A percentile compares a stretch with the other conserved stretches of the same genome.
Conservation (phyloP, 345 rosid genomes). For the Bruguiera sexangula region DNA sequence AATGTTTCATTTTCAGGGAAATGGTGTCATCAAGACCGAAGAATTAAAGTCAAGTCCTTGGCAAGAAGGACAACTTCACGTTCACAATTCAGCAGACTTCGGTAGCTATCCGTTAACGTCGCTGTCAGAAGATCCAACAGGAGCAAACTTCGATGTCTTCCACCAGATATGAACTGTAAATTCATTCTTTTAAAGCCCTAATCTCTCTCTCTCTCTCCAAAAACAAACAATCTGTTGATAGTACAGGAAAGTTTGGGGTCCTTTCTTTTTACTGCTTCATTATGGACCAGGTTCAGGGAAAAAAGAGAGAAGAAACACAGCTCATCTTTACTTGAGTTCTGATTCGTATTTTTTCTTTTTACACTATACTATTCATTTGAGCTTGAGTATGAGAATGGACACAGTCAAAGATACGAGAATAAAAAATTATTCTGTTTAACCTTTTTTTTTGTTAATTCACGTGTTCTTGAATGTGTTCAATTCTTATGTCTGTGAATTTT, state of each 20-base stretch:
- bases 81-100: slow-evolving; percentile 40
- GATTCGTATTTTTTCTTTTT: not conserved
- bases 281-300: not conserved
- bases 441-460: too few relatives aligned
- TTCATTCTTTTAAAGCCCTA: slow-evolving; percentile 13
- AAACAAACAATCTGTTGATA: slow-evolving; percentile 27
- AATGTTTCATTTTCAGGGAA: slow-evolving; percentile 38
- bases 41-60: slow-evolving; percentile 33
- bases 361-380: too few relatives aligned
- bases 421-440: too few relatives aligned
- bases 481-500: too few relatives aligned
- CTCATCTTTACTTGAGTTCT: slow-evolving; percentile 9
- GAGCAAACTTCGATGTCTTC: slow-evolving; percentile 42
- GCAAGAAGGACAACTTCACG: slow-evolving; percentile 30
- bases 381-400: too few relatives aligned
- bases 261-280: slow-evolving; percentile 1
- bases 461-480: too few relatives aligned
- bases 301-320: slow-evolving; percentile 1
- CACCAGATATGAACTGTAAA: slow-evolving; percentile 46
- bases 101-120: slow-evolving; percentile 50
- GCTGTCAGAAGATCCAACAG: slow-evolving; percentile 54
- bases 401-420: too few relatives aligned
- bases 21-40: slow-evolving; percentile 33
- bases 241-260: slow-evolving; percentile 32
- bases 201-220: slow-evolving; percentile 2